Evolutionary conservation across 768 basidiomycete genomes (phyloP).

Genomic region (Mrakia frigida): DNA sequence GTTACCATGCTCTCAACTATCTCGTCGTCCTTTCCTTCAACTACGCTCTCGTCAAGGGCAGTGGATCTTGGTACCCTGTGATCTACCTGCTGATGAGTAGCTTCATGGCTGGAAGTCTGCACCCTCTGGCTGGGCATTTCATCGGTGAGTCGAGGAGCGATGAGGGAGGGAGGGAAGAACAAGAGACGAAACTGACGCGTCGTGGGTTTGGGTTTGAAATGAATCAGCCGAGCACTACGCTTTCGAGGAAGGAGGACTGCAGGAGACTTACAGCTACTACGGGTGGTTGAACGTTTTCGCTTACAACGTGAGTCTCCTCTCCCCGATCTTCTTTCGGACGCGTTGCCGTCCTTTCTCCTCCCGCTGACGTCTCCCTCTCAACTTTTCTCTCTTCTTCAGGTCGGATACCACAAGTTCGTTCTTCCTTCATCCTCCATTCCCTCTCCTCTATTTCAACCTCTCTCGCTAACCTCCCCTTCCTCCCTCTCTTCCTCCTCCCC

Average conservation of each 20-base stretch:
- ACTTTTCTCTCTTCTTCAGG: slow-evolving; percentile 49
- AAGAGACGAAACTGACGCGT: neutral
- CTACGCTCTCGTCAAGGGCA: slow-evolving; percentile 51
- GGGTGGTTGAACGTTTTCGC: slow-evolving; percentile 82
- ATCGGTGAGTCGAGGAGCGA: slow-evolving; percentile 88
- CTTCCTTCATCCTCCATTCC: neutral
- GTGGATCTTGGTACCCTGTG: slow-evolving; percentile 20
- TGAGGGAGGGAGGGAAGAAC: neutral
- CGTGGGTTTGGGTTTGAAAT: neutral
- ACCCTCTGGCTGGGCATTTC: slow-evolving; percentile 95
- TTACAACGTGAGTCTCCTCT: slow-evolving; percentile 67
- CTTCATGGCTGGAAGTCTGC: slow-evolving; percentile 94
- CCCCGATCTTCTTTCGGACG: slow-evolving; percentile 26
- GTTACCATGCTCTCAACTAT: slow-evolving; percentile 81
- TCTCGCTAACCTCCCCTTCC: neutral
- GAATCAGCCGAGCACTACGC: slow-evolving; percentile 33
- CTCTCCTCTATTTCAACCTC: neutral
- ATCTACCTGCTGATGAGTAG: slow-evolving; percentile 40
- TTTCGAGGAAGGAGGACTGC: slow-evolving; percentile 52
- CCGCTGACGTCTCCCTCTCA: neutral
- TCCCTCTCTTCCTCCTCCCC: neutral
- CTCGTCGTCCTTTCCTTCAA: slow-evolving; percentile 65
- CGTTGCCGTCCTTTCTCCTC: neutral
- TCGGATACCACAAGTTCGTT: slow-evolving; percentile 83
- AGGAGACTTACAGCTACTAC: slow-evolving; percentile 97